Conservation (phyloP, 2,329 filamentous ascomycete species). For the Aspergillus fumigatus region DNA sequence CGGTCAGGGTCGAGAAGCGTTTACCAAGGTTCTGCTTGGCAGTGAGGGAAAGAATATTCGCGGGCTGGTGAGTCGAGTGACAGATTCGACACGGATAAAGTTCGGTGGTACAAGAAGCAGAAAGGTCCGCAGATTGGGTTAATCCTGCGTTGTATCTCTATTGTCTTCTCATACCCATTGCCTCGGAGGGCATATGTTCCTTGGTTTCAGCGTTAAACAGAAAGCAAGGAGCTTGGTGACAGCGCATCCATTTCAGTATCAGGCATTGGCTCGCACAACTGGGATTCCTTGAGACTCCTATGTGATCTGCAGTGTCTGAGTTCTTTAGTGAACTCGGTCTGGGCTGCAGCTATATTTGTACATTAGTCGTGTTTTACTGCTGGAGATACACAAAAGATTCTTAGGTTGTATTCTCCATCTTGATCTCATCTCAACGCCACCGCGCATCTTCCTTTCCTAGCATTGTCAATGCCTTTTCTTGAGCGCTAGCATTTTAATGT, state of each 20-base stretch:
- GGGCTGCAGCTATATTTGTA: neutral
- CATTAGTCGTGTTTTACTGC: neutral
- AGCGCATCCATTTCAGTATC: neutral
- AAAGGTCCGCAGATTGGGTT: slow-evolving; percentile 76
- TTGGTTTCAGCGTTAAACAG: neutral
- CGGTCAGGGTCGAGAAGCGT: slow-evolving; percentile 80
- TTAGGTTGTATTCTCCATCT: neutral
- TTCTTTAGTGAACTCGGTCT: neutral
- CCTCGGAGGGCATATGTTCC: neutral
- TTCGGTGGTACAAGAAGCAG: slow-evolving; percentile 89
- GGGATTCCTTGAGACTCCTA: neutral
- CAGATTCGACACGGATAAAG: slow-evolving; percentile 85
- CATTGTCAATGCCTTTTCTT: neutral
- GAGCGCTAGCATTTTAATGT: neutral
- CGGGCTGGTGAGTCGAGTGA: slow-evolving; percentile 70
- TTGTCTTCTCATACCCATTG: slow-evolving; percentile 5
- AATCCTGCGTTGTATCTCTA: slow-evolving; percentile 9
- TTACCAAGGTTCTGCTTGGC: slow-evolving; percentile 82
- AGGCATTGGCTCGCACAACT: neutral
- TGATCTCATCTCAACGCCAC: neutral
- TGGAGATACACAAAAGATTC: neutral
- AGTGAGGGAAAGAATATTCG: slow-evolving; percentile 74
- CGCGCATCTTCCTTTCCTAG: neutral
- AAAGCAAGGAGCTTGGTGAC: neutral
- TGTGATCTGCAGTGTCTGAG: neutral